phyloP scores from a whole-genome alignment of 805 yeast species.

The Saccharomyces cerevisiae region DNA sequence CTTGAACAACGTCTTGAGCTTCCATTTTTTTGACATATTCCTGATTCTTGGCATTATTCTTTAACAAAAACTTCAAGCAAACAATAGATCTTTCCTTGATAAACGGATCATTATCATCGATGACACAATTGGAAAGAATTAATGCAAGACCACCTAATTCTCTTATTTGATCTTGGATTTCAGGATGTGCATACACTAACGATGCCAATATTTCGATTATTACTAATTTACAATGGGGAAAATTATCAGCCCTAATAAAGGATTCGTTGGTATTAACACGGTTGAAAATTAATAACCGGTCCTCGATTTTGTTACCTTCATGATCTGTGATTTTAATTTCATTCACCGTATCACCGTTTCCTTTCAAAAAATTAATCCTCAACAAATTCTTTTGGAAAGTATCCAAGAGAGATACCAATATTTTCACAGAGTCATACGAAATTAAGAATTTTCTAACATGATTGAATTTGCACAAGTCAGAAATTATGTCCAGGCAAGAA shows the following conservation, averaged over 20 bases:
- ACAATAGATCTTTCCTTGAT: conserved; percentile 78
- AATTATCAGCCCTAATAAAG: conserved; percentile 30
- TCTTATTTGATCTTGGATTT: conserved; percentile 61
- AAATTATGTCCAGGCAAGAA: conserved; percentile 29
- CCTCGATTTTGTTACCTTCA: conserved; percentile 22
- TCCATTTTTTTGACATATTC: conserved; percentile 67
- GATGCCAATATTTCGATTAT: conserved; percentile 59
- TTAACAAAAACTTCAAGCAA: conserved; percentile 62
- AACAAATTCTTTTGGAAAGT: conserved; percentile 30
- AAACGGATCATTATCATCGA: conserved; percentile 84
- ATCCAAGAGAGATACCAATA: conserved; percentile 26
- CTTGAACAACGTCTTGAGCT: conserved; percentile 57
- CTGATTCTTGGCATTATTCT: conserved; percentile 63
- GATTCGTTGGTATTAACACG: conserved; percentile 19
- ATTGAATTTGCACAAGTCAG: conserved; percentile 28
- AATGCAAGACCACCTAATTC: conserved; percentile 60
- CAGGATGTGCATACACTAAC: conserved; percentile 42
- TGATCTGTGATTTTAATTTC: conserved; percentile 17
- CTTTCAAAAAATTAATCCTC: conserved; percentile 24
- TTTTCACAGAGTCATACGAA: conserved; percentile 32
- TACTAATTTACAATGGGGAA: conserved; percentile 61
- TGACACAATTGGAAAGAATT: conserved; percentile 69
- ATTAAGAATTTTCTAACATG: conserved; percentile 32
- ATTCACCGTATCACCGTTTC: conserved; percentile 16
- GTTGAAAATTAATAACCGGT: conserved; percentile 21